Percentiles rank a stretch among this genome's conserved stretches.
Evolutionary conservation across 768 basidiomycete species (phyloP).

Genomic region (Dentipellis fragilis): DNA sequence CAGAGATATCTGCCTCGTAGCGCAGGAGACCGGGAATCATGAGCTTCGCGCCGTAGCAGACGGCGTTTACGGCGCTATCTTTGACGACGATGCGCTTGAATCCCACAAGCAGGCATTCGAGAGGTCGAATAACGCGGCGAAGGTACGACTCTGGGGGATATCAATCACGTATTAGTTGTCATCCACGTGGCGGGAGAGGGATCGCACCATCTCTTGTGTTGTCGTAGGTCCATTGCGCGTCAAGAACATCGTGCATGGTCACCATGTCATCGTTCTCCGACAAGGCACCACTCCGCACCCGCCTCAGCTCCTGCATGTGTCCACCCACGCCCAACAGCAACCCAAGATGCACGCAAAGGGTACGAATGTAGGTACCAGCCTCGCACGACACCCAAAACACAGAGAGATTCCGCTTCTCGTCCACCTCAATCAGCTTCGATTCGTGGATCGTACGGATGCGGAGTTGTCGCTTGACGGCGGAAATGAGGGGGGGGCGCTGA

Average conservation of each 20-base stretch:
- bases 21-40: slow-evolving; percentile 98
- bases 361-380: slow-evolving; percentile 94
- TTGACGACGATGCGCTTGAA: slow-evolving; percentile 99
- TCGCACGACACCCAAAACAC: slow-evolving; percentile 99
- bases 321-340: slow-evolving; percentile 92
- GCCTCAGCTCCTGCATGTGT: slow-evolving; percentile 98
- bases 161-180: slow-evolving; percentile 7
- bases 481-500: slow-evolving; percentile 97
- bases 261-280: slow-evolving; percentile 98
- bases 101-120: slow-evolving; percentile 88
- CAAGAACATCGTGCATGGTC: slow-evolving; percentile 99
- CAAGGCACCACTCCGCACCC: slow-evolving; percentile 93
- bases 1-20: slow-evolving; percentile 89
- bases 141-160: slow-evolving; percentile 79
- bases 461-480: slow-evolving; percentile 96
- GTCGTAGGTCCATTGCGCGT: slow-evolving; percentile 98
- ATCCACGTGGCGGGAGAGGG: not conserved
- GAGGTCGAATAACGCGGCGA: slow-evolving; percentile 85
- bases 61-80: slow-evolving; percentile 97
- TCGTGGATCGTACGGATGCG: slow-evolving; percentile 96
- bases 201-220: slow-evolving; percentile 87
- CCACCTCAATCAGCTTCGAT: slow-evolving; percentile 91
- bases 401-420: slow-evolving; percentile 91
- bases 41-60: slow-evolving; percentile 98
- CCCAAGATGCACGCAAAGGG: slow-evolving; percentile 94